These are phyloP conservation scores for Chaetoceros tenuissimus DNA, from an alignment of 108 stramenopile genomes.

Conservation along the genomic window DNA sequence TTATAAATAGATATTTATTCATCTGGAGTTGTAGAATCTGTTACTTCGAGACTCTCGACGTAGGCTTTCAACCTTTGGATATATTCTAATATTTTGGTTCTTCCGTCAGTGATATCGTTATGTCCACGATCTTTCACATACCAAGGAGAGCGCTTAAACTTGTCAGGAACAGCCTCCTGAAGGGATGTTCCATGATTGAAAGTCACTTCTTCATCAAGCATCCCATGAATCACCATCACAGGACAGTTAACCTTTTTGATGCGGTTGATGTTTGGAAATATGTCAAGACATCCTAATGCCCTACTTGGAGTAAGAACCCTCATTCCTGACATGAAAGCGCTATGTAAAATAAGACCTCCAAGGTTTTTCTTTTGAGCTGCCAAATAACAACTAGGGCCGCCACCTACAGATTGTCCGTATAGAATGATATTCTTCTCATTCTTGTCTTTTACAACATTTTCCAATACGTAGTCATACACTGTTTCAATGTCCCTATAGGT, in stretches of 20 bases:
- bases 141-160: slow-evolving; percentile 71
- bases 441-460: slow-evolving; percentile 19
- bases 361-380: slow-evolving; percentile 39
- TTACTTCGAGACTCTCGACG: background rate
- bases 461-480: slow-evolving; percentile 64
- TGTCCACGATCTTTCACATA: slow-evolving; percentile 83
- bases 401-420: slow-evolving; percentile 88
- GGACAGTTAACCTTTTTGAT: slow-evolving; percentile 69
- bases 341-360: slow-evolving; percentile 76
- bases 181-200: slow-evolving; percentile 66
- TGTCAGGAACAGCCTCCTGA: slow-evolving; percentile 56
- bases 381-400: slow-evolving; percentile 75
- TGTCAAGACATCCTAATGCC: slow-evolving; percentile 70
- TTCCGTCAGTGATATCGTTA: slow-evolving; percentile 83
- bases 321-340: slow-evolving; percentile 84
- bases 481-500: slow-evolving; percentile 78
- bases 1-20: too few species aligned
- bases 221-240: slow-evolving; percentile 81
- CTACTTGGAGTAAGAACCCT: slow-evolving; percentile 80
- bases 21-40: too few species aligned
- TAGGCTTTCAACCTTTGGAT: background rate
- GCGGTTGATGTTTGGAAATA: slow-evolving; percentile 83
- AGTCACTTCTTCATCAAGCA: slow-evolving; percentile 71
- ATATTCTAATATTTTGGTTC: background rate
- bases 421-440: slow-evolving; percentile 51